These are phyloP conservation scores for Penicillium sp. DNA, from an alignment of 2,329 filamentous ascomycete genomes.

Conservation along the genomic window DNA sequence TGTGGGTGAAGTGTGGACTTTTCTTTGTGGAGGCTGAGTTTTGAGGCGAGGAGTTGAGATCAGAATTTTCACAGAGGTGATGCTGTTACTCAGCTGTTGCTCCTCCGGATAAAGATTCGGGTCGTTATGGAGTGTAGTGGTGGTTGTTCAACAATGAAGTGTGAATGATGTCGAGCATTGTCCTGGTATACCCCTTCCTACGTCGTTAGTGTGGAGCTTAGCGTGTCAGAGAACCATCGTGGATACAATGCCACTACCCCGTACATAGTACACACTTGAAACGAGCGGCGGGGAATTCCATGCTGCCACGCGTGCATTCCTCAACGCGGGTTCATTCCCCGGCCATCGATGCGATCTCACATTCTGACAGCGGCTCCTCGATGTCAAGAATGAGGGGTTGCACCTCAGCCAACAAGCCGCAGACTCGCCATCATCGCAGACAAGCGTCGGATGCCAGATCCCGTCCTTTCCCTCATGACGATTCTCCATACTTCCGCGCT, in stretches of 20 bases:
- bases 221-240: background rate
- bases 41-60: background rate
- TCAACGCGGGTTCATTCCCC: background rate
- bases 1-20: background rate
- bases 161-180: background rate
- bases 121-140: background rate
- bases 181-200: background rate
- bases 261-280: background rate
- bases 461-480: background rate
- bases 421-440: background rate
- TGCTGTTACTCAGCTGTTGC: background rate
- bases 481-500: no score
- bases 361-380: slow-evolving; percentile 1
- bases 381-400: background rate
- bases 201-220: background rate
- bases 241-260: background rate
- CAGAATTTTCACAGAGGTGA: background rate
- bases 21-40: background rate
- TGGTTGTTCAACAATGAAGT: background rate
- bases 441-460: background rate
- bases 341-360: slow-evolving; percentile 2
- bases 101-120: background rate
- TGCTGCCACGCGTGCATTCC: slow-evolving; percentile 5
- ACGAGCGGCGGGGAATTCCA: slow-evolving; percentile 1
- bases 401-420: no score